phyloP scores from a whole-genome alignment of 371 early-diverging fungal genomes.

The Syncephalastrum monosporum region DNA sequence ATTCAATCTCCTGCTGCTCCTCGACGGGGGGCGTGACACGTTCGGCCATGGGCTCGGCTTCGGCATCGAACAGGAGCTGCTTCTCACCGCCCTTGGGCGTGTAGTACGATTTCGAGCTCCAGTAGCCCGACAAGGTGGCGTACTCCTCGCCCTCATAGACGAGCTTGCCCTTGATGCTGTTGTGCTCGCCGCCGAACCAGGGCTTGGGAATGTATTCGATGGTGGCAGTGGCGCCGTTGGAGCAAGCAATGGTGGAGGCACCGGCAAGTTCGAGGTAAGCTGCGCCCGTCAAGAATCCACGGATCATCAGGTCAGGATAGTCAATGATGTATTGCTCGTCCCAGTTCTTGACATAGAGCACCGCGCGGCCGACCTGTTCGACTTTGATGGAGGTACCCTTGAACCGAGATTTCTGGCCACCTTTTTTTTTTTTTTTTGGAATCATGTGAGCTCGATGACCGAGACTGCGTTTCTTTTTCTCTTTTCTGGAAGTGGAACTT shows the following conservation, averaged over 20 bases:
- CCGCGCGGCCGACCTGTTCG: constrained; percentile 55
- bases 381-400: constrained; percentile 62
- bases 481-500: constrained; percentile 17
- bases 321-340: constrained; percentile 58
- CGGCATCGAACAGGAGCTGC: constrained; percentile 64
- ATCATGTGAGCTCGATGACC: background rate
- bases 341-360: constrained; percentile 36
- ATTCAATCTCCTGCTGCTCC: constrained; percentile 67
- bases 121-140: constrained; percentile 54
- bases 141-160: constrained; percentile 22
- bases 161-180: constrained; percentile 46
- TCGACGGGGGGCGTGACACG: constrained; percentile 54
- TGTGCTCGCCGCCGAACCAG: constrained; percentile 54
- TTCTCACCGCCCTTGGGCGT: constrained; percentile 34
- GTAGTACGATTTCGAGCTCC: constrained; percentile 62
- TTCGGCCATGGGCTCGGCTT: constrained; percentile 52
- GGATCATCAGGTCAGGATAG: constrained; percentile 55
- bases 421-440: constrained; percentile 6
- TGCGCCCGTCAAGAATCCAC: constrained; percentile 57
- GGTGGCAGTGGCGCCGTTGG: constrained; percentile 43
- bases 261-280: constrained; percentile 61
- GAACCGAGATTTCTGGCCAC: constrained; percentile 61
- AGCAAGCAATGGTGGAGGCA: constrained; percentile 49
- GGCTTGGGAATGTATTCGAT: constrained; percentile 59
- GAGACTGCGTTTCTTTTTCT: background rate